Evolutionary conservation across 768 basidiomycete genomes (phyloP).

Genomic region (Lentinula raphanica): DNA sequence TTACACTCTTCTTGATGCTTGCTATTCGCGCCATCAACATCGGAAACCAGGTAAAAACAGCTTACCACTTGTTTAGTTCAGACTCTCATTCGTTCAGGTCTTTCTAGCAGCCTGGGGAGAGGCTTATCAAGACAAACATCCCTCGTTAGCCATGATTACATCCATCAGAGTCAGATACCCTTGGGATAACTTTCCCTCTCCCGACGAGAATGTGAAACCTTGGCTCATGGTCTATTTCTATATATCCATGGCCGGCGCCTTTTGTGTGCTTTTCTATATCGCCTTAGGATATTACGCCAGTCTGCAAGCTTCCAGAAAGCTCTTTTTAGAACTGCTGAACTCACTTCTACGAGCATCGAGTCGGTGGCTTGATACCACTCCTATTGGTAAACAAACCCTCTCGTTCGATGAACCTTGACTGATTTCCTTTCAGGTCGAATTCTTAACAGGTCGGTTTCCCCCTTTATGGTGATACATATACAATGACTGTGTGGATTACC

Average conservation of each 20-base stretch:
- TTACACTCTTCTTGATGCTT: conserved; percentile 48
- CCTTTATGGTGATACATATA: neutral
- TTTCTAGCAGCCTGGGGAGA: conserved; percentile 69
- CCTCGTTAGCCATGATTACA: conserved; percentile 10
- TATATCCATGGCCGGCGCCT: conserved; percentile 56
- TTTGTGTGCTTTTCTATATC: conserved; percentile 49
- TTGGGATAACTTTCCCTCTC: conserved; percentile 51
- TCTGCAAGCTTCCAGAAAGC: conserved; percentile 56
- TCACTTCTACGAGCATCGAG: conserved; percentile 58
- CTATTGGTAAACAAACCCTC: conserved; percentile 67
- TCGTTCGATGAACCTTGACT: neutral
- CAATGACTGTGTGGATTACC: neutral
- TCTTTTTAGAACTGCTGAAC: conserved; percentile 51
- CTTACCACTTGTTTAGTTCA: neutral
- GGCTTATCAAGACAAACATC: conserved; percentile 43
- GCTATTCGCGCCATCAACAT: conserved; percentile 53
- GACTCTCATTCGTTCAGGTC: conserved; percentile 31
- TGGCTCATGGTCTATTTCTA: conserved; percentile 63
- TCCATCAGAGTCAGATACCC: conserved; percentile 25
- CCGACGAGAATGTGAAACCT: conserved; percentile 53
- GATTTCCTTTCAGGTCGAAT: neutral
- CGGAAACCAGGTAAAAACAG: conserved; percentile 43
- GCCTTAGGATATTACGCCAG: conserved; percentile 64
- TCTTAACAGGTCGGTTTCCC: neutral
- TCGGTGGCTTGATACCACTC: conserved; percentile 70